phyloP scores from a whole-genome alignment of 2,329 filamentous ascomycete genomes.

The Leptoxyphium fumago region DNA sequence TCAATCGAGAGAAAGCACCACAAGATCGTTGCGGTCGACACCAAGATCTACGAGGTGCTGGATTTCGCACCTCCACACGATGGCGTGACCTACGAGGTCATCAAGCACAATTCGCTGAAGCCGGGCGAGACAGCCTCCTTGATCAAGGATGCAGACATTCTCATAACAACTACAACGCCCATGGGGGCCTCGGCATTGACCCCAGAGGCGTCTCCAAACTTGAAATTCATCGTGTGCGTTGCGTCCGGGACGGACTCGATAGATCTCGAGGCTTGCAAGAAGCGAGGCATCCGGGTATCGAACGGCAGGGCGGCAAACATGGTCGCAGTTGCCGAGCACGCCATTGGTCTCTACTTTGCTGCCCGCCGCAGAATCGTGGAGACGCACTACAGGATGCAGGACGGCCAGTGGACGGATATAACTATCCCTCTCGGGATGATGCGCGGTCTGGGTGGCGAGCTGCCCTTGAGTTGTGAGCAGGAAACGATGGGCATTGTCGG shows the following conservation, averaged over 20 bases:
- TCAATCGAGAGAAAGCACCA: too few species aligned
- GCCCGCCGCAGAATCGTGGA: conserved; percentile 27
- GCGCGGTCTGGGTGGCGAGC: conserved; percentile 29
- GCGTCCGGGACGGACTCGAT: conserved; percentile 35
- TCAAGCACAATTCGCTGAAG: too few species aligned
- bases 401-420: conserved; percentile 26
- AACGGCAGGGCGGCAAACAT: conserved; percentile 14
- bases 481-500: conserved; percentile 38
- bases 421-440: conserved; percentile 22
- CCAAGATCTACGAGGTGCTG: too few species aligned
- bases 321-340: conserved; percentile 31
- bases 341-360: conserved; percentile 35
- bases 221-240: conserved; percentile 30
- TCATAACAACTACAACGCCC: too few species aligned
- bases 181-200: too few species aligned
- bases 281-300: conserved; percentile 29
- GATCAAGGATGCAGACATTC: too few species aligned
- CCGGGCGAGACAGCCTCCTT: too few species aligned
- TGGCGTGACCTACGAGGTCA: too few species aligned
- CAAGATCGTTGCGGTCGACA: too few species aligned
- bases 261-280: conserved; percentile 28
- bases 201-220: conserved; percentile 23
- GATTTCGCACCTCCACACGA: too few species aligned
- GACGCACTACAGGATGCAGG: conserved; percentile 22
- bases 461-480: conserved; percentile 17